phyloP scores from a whole-genome alignment of 768 basidiomycete species.

The Mrakia gelida region DNA sequence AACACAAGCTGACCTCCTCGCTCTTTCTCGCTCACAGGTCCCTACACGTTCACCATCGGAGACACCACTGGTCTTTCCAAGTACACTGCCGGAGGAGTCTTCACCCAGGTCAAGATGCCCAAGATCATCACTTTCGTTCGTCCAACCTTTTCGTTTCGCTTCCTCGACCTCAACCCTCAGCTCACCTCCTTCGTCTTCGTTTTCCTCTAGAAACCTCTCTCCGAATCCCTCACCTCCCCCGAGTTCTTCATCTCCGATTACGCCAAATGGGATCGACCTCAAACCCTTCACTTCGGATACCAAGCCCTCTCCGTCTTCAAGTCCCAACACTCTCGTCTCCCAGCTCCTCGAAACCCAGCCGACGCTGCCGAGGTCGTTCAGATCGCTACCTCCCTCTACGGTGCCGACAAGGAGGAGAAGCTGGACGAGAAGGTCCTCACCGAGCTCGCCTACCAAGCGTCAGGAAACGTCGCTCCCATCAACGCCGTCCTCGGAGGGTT shows the following conservation, averaged over 20 bases:
- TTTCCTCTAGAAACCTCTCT: slow-evolving; percentile 72
- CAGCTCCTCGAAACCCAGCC: slow-evolving; percentile 71
- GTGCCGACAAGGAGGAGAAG: slow-evolving; percentile 52
- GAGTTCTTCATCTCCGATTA: slow-evolving; percentile 95
- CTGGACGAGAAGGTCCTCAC: slow-evolving; percentile 72
- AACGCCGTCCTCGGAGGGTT: slow-evolving; percentile 94
- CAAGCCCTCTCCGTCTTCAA: slow-evolving; percentile 81
- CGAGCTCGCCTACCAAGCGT: slow-evolving; percentile 85
- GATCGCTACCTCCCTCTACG: slow-evolving; percentile 66
- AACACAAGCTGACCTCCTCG: background rate
- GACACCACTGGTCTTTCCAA: slow-evolving; percentile 72
- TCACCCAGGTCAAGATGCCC: slow-evolving; percentile 99
- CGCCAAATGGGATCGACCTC: slow-evolving; percentile 89
- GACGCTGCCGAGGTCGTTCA: slow-evolving; percentile 71
- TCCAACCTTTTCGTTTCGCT: background rate
- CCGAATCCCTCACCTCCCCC: slow-evolving; percentile 72
- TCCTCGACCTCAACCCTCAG: background rate
- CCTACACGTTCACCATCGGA: slow-evolving; percentile 94
- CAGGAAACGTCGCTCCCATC: slow-evolving; percentile 82
- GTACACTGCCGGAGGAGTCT: slow-evolving; percentile 85
- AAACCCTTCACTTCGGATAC: slow-evolving; percentile 87
- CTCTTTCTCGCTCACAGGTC: slow-evolving; percentile 49
- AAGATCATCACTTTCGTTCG: slow-evolving; percentile 85
- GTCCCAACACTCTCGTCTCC: slow-evolving; percentile 59
- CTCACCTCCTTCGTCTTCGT: background rate